phyloP scores from a whole-genome alignment of 1,284 basidiomycete genomes.

The Boletus mariae region DNA sequence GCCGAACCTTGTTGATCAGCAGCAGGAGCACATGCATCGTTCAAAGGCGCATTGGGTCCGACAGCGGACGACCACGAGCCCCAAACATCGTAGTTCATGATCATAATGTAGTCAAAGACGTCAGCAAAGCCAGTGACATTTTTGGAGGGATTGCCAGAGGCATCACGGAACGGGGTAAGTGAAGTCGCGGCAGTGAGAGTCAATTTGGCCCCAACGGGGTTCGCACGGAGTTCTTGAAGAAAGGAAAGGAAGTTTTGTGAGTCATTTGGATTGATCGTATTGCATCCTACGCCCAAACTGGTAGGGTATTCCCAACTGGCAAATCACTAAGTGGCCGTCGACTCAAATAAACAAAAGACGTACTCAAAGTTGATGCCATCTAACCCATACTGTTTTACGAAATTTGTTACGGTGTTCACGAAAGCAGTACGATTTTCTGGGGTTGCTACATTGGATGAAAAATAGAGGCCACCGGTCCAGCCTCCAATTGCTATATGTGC shows the following conservation, averaged over 20 bases:
- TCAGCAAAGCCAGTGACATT: slow-evolving; percentile 46
- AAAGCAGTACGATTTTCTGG: slow-evolving; percentile 61
- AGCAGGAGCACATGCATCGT: slow-evolving; percentile 53
- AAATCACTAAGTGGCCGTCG: slow-evolving; percentile 3
- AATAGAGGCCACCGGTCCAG: slow-evolving; percentile 74
- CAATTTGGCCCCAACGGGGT: slow-evolving; percentile 36
- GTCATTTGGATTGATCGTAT: slow-evolving; percentile 42
- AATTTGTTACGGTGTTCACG: slow-evolving; percentile 57
- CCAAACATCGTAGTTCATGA: slow-evolving; percentile 78
- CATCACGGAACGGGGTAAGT: slow-evolving; percentile 52
- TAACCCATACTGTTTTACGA: slow-evolving; percentile 51
- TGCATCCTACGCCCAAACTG: slow-evolving; percentile 42
- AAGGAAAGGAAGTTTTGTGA: slow-evolving; percentile 44
- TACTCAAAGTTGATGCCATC: slow-evolving; percentile 31
- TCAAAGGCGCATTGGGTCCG: slow-evolving; percentile 73
- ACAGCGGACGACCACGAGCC: slow-evolving; percentile 46
- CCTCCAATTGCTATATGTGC: slow-evolving; percentile 79
- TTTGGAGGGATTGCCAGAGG: slow-evolving; percentile 47
- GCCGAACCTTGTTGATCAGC: slow-evolving; percentile 60
- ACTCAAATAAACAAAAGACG: background rate
- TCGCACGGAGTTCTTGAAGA: slow-evolving; percentile 45
- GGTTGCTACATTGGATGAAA: slow-evolving; percentile 64
- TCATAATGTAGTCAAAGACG: slow-evolving; percentile 59
- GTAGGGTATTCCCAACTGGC: slow-evolving; percentile 55
- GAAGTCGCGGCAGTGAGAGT: slow-evolving; percentile 60